phyloP scores from a whole-genome alignment of 345 rosid genomes.

The Lumnitzera racemosa region DNA sequence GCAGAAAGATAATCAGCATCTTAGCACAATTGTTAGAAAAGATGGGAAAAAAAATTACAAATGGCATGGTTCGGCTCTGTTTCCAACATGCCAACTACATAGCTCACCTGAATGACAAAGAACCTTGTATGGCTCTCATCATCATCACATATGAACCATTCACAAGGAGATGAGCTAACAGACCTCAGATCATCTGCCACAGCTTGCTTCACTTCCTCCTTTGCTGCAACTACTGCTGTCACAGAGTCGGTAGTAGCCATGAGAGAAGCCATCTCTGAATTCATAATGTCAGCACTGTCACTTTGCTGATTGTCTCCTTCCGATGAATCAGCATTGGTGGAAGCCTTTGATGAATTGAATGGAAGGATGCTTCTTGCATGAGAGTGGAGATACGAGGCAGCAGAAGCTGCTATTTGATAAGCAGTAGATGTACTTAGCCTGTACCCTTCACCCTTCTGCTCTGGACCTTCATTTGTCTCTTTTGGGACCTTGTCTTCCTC shows the following conservation, averaged over 20 bases:
- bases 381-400: conserved; percentile 78
- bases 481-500: conserved; percentile 24
- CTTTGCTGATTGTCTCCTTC: conserved; percentile 13
- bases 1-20: conserved; percentile 2
- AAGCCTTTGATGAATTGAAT: conserved; percentile 31
- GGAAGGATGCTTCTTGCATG: conserved; percentile 63
- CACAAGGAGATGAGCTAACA: conserved; percentile 67
- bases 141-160: conserved; percentile 93
- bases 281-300: conserved; percentile 22
- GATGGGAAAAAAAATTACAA: conserved; percentile 1
- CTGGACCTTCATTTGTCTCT: conserved; percentile 19
- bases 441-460: conserved; percentile 28
- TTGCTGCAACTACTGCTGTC: conserved; percentile 92
- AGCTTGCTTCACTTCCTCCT: conserved; percentile 95
- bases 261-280: conserved; percentile 51
- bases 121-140: conserved; percentile 63
- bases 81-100: no score
- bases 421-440: conserved; percentile 56
- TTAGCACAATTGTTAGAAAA: background rate
- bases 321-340: conserved; percentile 11
- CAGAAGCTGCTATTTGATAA: conserved; percentile 73
- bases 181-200: conserved; percentile 89
- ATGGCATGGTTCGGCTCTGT: background rate
- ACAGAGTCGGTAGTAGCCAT: conserved; percentile 92
- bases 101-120: conserved; percentile 79